A percentile compares a stretch with the other conserved stretches of the same genome.
Conservation (phyloP, 2,329 filamentous ascomycete species). For the Ramularia collo-cygni region DNA sequence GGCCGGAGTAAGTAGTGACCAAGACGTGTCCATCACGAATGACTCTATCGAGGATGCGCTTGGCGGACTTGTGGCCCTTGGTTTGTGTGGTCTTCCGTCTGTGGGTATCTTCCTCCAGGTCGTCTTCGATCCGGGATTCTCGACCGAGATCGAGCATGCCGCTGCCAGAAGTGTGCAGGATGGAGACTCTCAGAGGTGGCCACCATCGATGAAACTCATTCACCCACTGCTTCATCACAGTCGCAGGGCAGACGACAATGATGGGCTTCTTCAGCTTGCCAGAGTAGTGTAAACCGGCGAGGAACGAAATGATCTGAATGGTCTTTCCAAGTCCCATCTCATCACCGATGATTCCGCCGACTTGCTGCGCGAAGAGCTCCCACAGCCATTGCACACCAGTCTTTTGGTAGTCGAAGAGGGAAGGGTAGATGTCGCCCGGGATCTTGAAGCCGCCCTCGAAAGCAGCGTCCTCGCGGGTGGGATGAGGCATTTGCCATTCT, state of each 20-base stretch:
- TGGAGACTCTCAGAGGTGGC: slow-evolving; percentile 95
- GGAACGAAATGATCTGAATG: slow-evolving; percentile 69
- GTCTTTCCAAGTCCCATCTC: slow-evolving; percentile 99
- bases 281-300: slow-evolving; percentile 89
- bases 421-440: slow-evolving; percentile 87
- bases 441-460: slow-evolving; percentile 71
- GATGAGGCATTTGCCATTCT: slow-evolving; percentile 84
- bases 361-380: slow-evolving; percentile 80
- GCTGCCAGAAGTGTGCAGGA: slow-evolving; percentile 89
- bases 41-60: slow-evolving; percentile 74
- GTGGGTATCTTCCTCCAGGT: slow-evolving; percentile 48
- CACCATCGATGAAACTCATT: slow-evolving; percentile 99
- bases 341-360: slow-evolving; percentile 91
- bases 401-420: slow-evolving; percentile 93
- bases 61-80: slow-evolving; percentile 62
- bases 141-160: slow-evolving; percentile 79
- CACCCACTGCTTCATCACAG: slow-evolving; percentile 94
- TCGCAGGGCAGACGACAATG: slow-evolving; percentile 88
- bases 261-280: slow-evolving; percentile 75
- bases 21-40: slow-evolving; percentile 81
- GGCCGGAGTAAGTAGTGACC: slow-evolving; percentile 89
- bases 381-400: slow-evolving; percentile 95
- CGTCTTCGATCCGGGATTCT: slow-evolving; percentile 57
- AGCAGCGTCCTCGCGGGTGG: slow-evolving; percentile 66
- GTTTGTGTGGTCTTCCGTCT: slow-evolving; percentile 30